Base-by-base conservation (phyloP, 2,329 filamentous ascomycete genomes). In the Botryotinia globosa region DNA sequence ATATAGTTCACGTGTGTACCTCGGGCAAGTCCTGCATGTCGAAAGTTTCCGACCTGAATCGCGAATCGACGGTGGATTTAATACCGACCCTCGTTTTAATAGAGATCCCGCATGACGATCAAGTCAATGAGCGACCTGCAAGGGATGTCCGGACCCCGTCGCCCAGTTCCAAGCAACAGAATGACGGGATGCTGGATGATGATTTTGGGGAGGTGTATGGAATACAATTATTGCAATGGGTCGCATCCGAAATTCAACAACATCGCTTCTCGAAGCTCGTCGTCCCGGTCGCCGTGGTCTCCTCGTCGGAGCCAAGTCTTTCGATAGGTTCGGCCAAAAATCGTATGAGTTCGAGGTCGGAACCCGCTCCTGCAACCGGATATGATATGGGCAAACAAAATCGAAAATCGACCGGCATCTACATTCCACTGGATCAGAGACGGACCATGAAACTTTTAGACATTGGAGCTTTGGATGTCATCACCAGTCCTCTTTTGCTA, bases 381-480 rank as follows among this genome's bases (percentile, higher is more conserved):
- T 59, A 51, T 29, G 71, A 67, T 18, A 51, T 39, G 42, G 54
- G 54, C 32, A 69, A 29, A n/a, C 63, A 34, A 22, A 69, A 61
- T 29, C 56, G 62, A 64, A 77, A 74, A 76, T 75, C 69, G 51
- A 76, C 75, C 64, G 80, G 61, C 75, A 71, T 71, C 25, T 71
- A 71, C n/a, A 69, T 80, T 80, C 85, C 77, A 34, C 62, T 80
- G 22, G 78, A 89, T 73, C 84, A 85, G 20, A 83, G 85, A 61
- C 83, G 86, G 69, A 85, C 94, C 74, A 88, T 90, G 77, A 89
- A 87, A 78, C 97, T 94, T 79, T 83, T 98, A 37, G 94, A 97
- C 79, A 89, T 92, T 6, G 96, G 96, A 51, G 95, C 95, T 18
- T 87, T 92, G 44, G 95, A 98, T 82, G 93, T 97, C 66, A 86